phyloP scores from a whole-genome alignment of 2,329 filamentous ascomycete genomes.

The Penicillium janthinellum region DNA sequence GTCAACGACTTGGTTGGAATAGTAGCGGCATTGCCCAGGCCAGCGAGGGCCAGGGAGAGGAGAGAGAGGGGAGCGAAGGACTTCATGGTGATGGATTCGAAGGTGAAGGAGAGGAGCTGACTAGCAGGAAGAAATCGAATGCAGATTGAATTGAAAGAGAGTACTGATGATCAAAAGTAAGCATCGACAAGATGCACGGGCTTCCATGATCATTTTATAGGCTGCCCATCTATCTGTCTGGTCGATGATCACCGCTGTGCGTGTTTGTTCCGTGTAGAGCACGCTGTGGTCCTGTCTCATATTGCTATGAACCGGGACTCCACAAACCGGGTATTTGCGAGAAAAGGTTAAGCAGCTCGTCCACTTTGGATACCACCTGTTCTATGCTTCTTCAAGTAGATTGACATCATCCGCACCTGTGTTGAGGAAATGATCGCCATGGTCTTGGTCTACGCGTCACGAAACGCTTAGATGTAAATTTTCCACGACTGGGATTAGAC shows the following conservation, averaged over 20 bases:
- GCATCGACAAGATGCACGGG: background rate
- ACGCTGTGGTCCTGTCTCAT: slow-evolving; percentile 23
- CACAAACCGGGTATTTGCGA: slow-evolving; percentile 15
- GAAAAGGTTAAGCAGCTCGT: background rate
- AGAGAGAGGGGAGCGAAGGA: slow-evolving; percentile 25
- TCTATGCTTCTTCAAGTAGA: background rate
- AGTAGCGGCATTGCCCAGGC: slow-evolving; percentile 28
- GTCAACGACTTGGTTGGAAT: slow-evolving; percentile 25
- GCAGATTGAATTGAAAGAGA: background rate
- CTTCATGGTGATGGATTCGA: slow-evolving; percentile 30
- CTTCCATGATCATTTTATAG: background rate
- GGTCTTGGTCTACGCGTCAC: background rate
- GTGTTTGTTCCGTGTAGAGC: slow-evolving; percentile 22
- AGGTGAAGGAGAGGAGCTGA: background rate
- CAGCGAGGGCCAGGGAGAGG: slow-evolving; percentile 24
- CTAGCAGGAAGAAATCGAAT: slow-evolving; percentile 1
- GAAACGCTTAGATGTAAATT: background rate
- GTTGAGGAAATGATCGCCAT: slow-evolving; percentile 5
- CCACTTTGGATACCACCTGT: background rate
- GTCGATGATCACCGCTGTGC: background rate
- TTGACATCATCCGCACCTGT: background rate
- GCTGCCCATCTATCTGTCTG: background rate
- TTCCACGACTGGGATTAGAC: slow-evolving; percentile 18
- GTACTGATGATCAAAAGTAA: background rate
- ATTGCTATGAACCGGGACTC: slow-evolving; percentile 10